Base-by-base conservation (phyloP, 352 stramenopile species). In the Phytophthora parvispora region DNA sequence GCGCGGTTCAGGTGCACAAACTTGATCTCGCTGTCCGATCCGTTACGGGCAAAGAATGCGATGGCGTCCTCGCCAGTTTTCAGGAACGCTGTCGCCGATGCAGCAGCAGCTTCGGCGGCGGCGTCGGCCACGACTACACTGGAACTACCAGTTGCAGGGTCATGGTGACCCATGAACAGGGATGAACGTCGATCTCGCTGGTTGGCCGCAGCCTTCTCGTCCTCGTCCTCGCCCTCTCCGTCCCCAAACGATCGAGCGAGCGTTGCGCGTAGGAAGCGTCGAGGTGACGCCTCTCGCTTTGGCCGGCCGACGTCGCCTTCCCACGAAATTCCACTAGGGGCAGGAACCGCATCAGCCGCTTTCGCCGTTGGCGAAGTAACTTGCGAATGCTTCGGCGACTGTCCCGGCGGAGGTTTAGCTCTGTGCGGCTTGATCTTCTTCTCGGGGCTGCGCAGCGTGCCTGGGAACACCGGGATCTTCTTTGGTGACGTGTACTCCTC, bases 1-100 rank as follows among this genome's bases (percentile, higher is more conserved):
- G 90, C 87, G 20, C 92, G 87, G 49, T 98, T 97, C 5, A 99
- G 61, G 60, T 98, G 92, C 25, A 99, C 93, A 58, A 99, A 99
- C 78, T 99, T 99, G 58, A 98, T 95, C 52, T 95, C 88, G 51
- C 80, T 97, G 42, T 94, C 90, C 2, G 91, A 90, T 24, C 94
- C 93, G 67, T 98, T 94, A 52, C 95, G 87, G 1, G 93, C 95
- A 45, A 99, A 99, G 61, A 98, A 99, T 1, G 97, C 92, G 28
- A 99, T 98, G 1, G 92, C 85, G 58, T 99, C 95, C 67, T 98
- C 94, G 5, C 93, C 91, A 0, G 87, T 86, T 34, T 87, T 87
- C 1, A 94, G 55, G 36, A 93, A 91, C 0, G 75, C 77, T 18
- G 73, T 81, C 0, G 83, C 82, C 20, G 73, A 84, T 6, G 74